A percentile compares a stretch with the other conserved stretches of the same genome.
phyloP scores from a whole-genome alignment of 108 stramenopile genomes.

The Skeletonema tropicum region DNA sequence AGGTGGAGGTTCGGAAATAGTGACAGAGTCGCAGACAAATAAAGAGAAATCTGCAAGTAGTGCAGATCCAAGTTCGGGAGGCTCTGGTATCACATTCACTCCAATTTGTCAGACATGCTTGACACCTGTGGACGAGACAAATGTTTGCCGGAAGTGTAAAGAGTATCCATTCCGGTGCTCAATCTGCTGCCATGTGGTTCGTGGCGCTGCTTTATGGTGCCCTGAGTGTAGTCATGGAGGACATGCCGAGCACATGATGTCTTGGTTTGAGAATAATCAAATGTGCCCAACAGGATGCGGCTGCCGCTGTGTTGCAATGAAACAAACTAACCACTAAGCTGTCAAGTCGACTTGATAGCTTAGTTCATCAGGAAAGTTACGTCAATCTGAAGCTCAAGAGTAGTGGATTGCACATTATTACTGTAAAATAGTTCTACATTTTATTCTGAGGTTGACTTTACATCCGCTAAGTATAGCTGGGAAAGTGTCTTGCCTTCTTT shows the following conservation, averaged over 20 bases:
- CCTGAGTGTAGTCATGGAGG: slow-evolving; percentile 60
- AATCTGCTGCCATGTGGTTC: slow-evolving; percentile 75
- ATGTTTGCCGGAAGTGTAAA: slow-evolving; percentile 56
- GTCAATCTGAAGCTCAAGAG: neutral
- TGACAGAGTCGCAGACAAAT: slow-evolving; percentile 8
- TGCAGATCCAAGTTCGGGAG: slow-evolving; percentile 20
- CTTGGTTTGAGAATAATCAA: slow-evolving; percentile 67
- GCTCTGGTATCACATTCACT: slow-evolving; percentile 51
- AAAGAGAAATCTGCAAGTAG: neutral
- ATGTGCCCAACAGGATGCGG: slow-evolving; percentile 86
- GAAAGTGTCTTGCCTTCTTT: slow-evolving; percentile 44
- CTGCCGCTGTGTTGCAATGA: slow-evolving; percentile 25
- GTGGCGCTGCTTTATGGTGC: slow-evolving; percentile 74
- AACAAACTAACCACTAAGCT: too few species aligned
- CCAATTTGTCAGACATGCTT: slow-evolving; percentile 60
- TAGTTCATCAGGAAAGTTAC: neutral
- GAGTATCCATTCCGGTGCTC: slow-evolving; percentile 77
- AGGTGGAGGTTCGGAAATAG: slow-evolving; percentile 28
- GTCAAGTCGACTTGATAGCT: too few species aligned
- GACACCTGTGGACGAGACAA: slow-evolving; percentile 43
- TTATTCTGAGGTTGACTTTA: neutral
- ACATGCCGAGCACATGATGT: slow-evolving; percentile 68
- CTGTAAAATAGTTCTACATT: too few species aligned
- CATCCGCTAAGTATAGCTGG: slow-evolving; percentile 23
- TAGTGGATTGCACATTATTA: neutral